Evolutionary conservation across 1,284 basidiomycete genomes (phyloP).

Genomic region (Fomitopsis pinicola): DNA sequence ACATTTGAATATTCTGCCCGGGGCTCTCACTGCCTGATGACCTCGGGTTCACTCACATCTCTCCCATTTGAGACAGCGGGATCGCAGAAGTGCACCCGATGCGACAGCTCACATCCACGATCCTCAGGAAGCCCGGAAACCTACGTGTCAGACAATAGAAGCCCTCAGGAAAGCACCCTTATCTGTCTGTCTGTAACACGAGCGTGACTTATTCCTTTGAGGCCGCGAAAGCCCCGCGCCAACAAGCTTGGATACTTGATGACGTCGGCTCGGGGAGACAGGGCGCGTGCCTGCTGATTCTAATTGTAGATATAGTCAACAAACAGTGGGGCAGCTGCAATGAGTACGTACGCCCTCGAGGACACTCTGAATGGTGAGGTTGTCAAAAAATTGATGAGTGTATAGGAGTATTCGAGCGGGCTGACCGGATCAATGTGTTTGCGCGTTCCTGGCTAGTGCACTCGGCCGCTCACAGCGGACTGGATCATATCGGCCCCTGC

Average conservation of each 20-base stretch:
- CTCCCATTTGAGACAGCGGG: background rate
- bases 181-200: background rate
- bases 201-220: background rate
- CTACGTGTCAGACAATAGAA: background rate
- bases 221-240: background rate
- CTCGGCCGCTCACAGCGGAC: conserved; percentile 1
- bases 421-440: conserved; percentile 14
- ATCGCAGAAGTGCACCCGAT: background rate
- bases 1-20: conserved; percentile 1
- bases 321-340: background rate
- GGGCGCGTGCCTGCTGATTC: background rate
- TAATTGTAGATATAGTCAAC: background rate
- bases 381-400: background rate
- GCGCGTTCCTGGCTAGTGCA: conserved; percentile 20
- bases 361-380: background rate
- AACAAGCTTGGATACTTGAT: background rate
- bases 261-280: background rate
- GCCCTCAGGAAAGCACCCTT: background rate
- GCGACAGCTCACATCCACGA: background rate
- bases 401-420: background rate
- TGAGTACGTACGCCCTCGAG: background rate
- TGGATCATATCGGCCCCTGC: conserved; percentile 16
- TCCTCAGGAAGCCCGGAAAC: background rate
- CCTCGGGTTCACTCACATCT: background rate
- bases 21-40: background rate